Conservation (phyloP, 2,329 filamentous ascomycete species). For the Zymoseptoria crescenta region DNA sequence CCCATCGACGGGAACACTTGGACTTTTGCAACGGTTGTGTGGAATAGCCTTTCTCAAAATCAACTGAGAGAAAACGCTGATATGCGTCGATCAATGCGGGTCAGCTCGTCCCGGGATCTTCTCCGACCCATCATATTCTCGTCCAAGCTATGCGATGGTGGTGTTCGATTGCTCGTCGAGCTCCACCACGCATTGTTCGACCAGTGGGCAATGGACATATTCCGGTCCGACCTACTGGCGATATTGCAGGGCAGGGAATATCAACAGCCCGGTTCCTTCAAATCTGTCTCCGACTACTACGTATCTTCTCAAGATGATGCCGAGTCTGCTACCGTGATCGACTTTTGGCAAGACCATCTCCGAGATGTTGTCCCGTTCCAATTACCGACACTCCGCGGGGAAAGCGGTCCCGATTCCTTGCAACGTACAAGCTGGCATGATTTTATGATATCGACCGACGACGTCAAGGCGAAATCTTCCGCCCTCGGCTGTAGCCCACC, state of each 20-base stretch:
- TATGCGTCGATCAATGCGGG: conserved; percentile 13
- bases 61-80: conserved; percentile 24
- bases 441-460: conserved; percentile 5
- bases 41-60: conserved; percentile 39
- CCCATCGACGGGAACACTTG: conserved; percentile 38
- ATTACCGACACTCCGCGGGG: conserved; percentile 53
- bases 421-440: conserved; percentile 17
- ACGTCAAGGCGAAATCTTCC: conserved; percentile 7
- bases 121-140: conserved; percentile 58
- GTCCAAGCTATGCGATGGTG: conserved; percentile 31
- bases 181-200: conserved; percentile 84
- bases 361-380: conserved; percentile 46
- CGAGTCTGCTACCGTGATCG: conserved; percentile 37
- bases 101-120: conserved; percentile 29
- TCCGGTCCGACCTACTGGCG: conserved; percentile 58
- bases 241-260: conserved; percentile 37
- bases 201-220: conserved; percentile 76
- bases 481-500: conserved; percentile 51
- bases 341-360: conserved; percentile 66
- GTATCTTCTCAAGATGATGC: conserved; percentile 7
- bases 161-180: conserved; percentile 41
- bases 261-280: conserved; percentile 50
- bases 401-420: conserved; percentile 12
- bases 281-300: conserved; percentile 49
- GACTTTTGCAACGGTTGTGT: conserved; percentile 57